Percentiles rank a stretch among this genome's conserved stretches.
phyloP scores from a whole-genome alignment of 2,329 filamentous ascomycete species.

The Cladosporium cucumerinum region DNA sequence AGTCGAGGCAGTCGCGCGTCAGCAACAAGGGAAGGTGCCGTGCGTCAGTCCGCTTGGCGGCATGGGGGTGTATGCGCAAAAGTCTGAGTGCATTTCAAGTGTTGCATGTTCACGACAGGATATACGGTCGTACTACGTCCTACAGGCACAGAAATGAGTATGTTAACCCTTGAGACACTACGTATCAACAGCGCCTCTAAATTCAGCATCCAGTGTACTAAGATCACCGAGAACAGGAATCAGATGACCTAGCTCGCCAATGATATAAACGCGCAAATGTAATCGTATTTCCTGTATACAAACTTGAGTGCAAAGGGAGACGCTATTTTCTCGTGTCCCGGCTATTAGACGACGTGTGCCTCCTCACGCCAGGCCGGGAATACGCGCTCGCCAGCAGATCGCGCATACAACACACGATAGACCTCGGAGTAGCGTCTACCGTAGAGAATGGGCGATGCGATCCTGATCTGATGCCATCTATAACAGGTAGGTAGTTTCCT shows the following conservation, averaged over 20 bases:
- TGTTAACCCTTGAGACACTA: neutral
- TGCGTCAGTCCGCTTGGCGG: conserved; percentile 1
- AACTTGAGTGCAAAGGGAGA: neutral
- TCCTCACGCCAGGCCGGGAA: neutral
- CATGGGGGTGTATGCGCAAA: neutral
- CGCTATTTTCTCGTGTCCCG: neutral
- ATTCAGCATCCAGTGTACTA: neutral
- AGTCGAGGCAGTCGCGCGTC: conserved; percentile 11
- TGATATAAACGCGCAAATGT: too few species aligned
- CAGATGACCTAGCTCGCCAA: too few species aligned
- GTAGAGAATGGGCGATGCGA: neutral
- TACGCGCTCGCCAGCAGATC: neutral
- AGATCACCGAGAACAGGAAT: neutral
- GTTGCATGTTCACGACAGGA: neutral
- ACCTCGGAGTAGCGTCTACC: conserved; percentile 2
- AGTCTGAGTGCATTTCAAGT: neutral
- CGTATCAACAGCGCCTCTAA: neutral
- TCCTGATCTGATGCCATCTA: neutral
- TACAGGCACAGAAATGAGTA: neutral
- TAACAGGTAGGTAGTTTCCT: neutral
- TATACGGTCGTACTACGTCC: neutral
- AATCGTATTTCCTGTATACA: neutral
- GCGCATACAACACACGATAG: conserved; percentile 2
- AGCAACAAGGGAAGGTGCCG: neutral
- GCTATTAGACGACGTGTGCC: neutral